These are phyloP conservation scores for Kwoniella sp. DNA, from an alignment of 768 basidiomycete genomes.

Conservation along the genomic window DNA sequence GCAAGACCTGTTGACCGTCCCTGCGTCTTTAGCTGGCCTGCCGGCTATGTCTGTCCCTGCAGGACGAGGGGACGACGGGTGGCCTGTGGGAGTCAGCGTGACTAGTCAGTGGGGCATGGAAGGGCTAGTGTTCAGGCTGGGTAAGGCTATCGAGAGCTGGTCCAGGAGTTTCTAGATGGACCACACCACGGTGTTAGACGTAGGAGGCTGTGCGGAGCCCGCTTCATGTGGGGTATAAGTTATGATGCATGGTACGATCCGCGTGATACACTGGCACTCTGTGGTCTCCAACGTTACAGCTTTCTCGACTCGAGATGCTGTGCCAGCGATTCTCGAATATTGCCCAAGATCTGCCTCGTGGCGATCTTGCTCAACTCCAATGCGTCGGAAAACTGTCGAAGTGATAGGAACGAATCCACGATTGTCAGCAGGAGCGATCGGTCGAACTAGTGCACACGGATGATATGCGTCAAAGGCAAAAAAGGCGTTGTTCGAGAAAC, in stretches of 20 bases:
- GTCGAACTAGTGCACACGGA: neutral
- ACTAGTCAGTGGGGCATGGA: slow-evolving; percentile 82
- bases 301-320: slow-evolving; percentile 22
- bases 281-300: slow-evolving; percentile 6
- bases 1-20: slow-evolving; percentile 89
- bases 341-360: slow-evolving; percentile 23
- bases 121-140: slow-evolving; percentile 37
- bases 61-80: slow-evolving; percentile 62
- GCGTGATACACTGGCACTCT: neutral
- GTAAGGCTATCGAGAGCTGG: slow-evolving; percentile 33
- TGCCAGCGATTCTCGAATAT: slow-evolving; percentile 21
- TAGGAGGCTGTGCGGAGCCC: no score
- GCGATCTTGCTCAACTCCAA: slow-evolving; percentile 29
- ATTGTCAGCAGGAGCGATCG: neutral
- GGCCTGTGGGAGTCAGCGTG: slow-evolving; percentile 82
- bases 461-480: no score
- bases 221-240: neutral
- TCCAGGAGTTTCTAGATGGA: neutral
- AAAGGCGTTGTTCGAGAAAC: neutral
- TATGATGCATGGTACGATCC: neutral
- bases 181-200: neutral
- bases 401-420: neutral
- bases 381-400: slow-evolving; percentile 30
- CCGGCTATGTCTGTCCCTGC: slow-evolving; percentile 77
- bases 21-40: slow-evolving; percentile 85